Evolutionary conservation across 2,329 filamentous ascomycete species (phyloP), one percentile per base, ranked within the genome.

Genomic region (Exophiala xenobiotica): DNA sequence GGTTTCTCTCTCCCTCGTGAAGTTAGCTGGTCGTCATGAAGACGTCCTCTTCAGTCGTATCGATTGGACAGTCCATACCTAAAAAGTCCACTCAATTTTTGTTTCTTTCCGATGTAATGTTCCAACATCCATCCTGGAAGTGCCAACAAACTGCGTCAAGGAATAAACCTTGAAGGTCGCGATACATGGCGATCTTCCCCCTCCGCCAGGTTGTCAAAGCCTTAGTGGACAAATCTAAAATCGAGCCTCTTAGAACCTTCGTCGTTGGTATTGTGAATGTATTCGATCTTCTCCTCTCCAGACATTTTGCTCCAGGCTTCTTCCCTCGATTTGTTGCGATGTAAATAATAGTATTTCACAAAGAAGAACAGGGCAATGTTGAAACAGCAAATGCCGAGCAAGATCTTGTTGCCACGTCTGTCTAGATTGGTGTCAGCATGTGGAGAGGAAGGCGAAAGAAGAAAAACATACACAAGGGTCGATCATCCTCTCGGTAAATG

Each of bases 401-500:
- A 12, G 6, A 6, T 6, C 26, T 12, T 27, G 12, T 27, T 27
- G 12, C 26, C 26, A 6, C 26, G 26, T 6, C 26, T 6, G 12
- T 27, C 26, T 27, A 27, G 26, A 12, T 27, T 12, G 12, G 6
- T 6, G 12, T 27, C 12, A 6, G 6, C 12, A 6, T 27, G 26
- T 27, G 26, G 12, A 27, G 12, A 12, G 26, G 12, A 6, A 27
- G 6, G 6, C 26, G 26, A 27, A 12, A 12, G 26, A 12, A 27
- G 26, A 6, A 6, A 12, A 27, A 27, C 26, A 6, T 27, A 27
- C 26, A 27, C 6, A 27, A 12, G 12, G 26, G 26, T 6, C 6
- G 6, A 27, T 27, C 26, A 12, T 27, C 70, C 50, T 56, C 33
- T 9, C 53, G 64, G 50, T 70, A 70, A 20, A 70, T 68, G 35